Evolutionary conservation across 805 yeast species (phyloP).

Genomic region (Pichia californica): DNA sequence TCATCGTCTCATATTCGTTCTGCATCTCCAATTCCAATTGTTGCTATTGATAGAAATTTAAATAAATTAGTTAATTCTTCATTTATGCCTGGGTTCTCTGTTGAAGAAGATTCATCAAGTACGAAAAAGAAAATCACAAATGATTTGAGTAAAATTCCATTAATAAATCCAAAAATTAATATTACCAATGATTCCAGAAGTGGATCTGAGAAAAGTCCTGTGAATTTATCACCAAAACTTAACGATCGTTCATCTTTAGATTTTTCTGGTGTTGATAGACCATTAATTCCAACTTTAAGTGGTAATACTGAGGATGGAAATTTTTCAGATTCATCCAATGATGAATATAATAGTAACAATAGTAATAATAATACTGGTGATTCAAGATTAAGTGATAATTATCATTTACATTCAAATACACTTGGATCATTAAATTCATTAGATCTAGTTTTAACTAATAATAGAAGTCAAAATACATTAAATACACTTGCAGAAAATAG

Average conservation of each 20-base stretch:
- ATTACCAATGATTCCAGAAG: neutral
- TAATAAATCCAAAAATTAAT: neutral
- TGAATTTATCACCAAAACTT: neutral
- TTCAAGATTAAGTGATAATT: neutral
- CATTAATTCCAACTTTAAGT: neutral
- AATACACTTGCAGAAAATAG: neutral
- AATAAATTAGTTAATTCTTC: conserved; percentile 18
- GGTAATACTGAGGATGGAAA: neutral
- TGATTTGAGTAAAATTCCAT: neutral
- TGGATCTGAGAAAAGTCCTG: neutral
- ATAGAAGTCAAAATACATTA: conserved; percentile 1
- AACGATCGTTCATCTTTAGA: neutral
- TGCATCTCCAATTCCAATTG: conserved; percentile 10
- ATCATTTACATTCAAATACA: neutral
- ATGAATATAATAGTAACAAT: neutral
- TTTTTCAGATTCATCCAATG: neutral
- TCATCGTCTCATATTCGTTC: conserved; percentile 18
- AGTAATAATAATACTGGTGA: too few species aligned
- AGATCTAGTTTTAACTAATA: conserved; percentile 1
- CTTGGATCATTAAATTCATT: conserved; percentile 4
- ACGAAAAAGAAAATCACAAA: neutral
- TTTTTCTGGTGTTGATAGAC: neutral
- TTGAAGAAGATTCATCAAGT: neutral
- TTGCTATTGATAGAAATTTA: conserved; percentile 5
- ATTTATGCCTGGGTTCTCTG: conserved; percentile 18